Conservation (phyloP, 441 rosid genomes). For the Pelargonium australe region DNA sequence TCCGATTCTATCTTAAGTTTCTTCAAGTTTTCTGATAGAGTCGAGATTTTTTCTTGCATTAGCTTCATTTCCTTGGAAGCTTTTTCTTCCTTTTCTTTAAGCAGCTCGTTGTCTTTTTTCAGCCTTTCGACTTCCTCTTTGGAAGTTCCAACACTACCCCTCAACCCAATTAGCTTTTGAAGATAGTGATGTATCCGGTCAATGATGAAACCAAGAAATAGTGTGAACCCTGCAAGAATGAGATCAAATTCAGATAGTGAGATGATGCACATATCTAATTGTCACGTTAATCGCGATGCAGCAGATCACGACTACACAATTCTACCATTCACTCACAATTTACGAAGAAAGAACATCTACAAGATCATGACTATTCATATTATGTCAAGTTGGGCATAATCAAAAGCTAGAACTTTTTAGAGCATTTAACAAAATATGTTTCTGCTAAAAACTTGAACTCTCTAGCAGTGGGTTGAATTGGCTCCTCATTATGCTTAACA, state of each 20-base stretch:
- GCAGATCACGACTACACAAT: background rate
- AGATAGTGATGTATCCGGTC: conserved; percentile 85
- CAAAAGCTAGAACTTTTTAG: no score
- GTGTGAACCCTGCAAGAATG: conserved; percentile 65
- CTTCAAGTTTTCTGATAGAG: conserved; percentile 44
- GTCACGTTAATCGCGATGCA: no score
- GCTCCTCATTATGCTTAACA: no score
- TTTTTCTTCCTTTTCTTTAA: conserved; percentile 65
- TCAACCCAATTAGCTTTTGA: conserved; percentile 55
- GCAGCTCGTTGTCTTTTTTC: conserved; percentile 47
- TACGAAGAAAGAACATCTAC: background rate
- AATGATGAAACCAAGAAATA: conserved; percentile 81
- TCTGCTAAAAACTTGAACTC: no score
- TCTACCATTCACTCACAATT: background rate
- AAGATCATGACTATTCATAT: background rate
- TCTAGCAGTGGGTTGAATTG: no score
- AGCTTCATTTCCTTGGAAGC: conserved; percentile 50
- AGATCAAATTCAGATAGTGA: conserved; percentile 12
- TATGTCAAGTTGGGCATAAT: no score
- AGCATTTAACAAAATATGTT: no score
- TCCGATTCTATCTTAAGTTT: conserved; percentile 52
- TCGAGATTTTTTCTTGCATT: conserved; percentile 46
- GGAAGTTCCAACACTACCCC: conserved; percentile 54
- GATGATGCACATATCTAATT: background rate
- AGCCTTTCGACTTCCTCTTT: conserved; percentile 65